A percentile compares a stretch with the other conserved stretches of the same genome.
phyloP scores from a whole-genome alignment of 495 filamentous ascomycete species.

The Daldinia caldariorum region DNA sequence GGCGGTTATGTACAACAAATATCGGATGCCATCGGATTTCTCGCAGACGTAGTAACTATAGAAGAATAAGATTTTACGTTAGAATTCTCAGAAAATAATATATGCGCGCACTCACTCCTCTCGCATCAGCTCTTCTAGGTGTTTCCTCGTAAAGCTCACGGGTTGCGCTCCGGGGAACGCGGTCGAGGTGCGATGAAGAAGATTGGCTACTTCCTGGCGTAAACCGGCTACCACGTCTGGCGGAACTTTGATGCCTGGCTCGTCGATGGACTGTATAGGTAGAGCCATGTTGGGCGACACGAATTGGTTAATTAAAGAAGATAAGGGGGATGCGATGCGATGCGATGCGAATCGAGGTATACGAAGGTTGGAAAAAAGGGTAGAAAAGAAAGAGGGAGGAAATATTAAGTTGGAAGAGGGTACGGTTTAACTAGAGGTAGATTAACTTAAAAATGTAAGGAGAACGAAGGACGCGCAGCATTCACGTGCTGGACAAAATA shows the following conservation, averaged over 20 bases:
- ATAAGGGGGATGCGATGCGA: not conserved
- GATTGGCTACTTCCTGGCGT: slow-evolving; percentile 75
- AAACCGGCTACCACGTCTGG: slow-evolving; percentile 66
- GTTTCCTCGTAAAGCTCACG: slow-evolving; percentile 83
- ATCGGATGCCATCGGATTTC: slow-evolving; percentile 96
- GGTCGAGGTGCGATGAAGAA: slow-evolving; percentile 72
- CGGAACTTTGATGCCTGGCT: slow-evolving; percentile 74
- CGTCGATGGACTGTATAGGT: slow-evolving; percentile 56
- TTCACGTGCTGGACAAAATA: slow-evolving; percentile 1
- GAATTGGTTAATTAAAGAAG: not conserved
- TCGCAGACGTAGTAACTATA: slow-evolving; percentile 93
- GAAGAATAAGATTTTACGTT: not conserved
- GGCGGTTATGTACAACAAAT: slow-evolving; percentile 84
- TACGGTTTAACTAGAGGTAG: too few species aligned
- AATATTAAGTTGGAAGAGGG: too few species aligned
- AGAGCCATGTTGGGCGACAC: slow-evolving; percentile 21
- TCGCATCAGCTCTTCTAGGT: slow-evolving; percentile 78
- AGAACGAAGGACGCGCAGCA: slow-evolving; percentile 3
- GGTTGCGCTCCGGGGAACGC: slow-evolving; percentile 94
- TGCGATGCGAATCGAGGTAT: not conserved
- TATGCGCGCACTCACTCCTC: slow-evolving; percentile 66
- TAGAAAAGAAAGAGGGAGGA: not conserved
- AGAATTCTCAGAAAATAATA: too few species aligned
- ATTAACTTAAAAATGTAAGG: too few species aligned
- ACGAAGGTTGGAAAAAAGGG: not conserved